Evolutionary conservation across 345 rosid species (phyloP).

Genomic region (Leavenworthia alabamica): DNA sequence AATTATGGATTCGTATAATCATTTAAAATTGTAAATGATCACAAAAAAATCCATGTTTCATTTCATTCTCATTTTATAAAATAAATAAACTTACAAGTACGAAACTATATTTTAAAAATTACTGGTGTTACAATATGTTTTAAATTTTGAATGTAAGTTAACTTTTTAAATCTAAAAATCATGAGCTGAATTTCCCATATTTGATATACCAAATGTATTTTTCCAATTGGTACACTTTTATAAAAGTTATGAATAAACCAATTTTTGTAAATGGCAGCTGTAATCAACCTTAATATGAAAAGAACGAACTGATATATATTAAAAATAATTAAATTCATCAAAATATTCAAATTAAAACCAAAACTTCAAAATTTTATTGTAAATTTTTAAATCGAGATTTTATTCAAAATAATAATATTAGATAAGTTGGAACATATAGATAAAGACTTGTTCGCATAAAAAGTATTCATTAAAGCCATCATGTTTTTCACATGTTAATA

Average conservation of each 20-base stretch:
- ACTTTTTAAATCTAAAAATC: neutral
- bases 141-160: neutral
- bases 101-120: neutral
- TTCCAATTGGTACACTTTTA: neutral
- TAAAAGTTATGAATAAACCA: neutral
- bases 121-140: neutral
- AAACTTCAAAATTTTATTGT: neutral
- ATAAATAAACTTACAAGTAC: too few relatives aligned
- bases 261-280: neutral
- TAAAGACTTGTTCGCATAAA: neutral
- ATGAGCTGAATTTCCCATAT: neutral
- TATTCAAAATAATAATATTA: neutral
- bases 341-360: neutral
- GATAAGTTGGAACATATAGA: neutral
- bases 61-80: too few relatives aligned
- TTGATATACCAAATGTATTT: neutral
- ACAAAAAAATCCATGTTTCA: too few relatives aligned
- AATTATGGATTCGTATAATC: too few relatives aligned
- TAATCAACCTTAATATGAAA: neutral
- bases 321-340: neutral
- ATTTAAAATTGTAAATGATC: too few relatives aligned
- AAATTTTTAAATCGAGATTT: neutral
- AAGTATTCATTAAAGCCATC: neutral
- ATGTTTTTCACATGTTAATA: constrained; percentile 24
- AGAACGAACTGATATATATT: neutral